A percentile compares a stretch with the other conserved stretches of the same genome.
Conservation (phyloP, 495 filamentous ascomycete genomes). For the Neurospora hispaniola region DNA sequence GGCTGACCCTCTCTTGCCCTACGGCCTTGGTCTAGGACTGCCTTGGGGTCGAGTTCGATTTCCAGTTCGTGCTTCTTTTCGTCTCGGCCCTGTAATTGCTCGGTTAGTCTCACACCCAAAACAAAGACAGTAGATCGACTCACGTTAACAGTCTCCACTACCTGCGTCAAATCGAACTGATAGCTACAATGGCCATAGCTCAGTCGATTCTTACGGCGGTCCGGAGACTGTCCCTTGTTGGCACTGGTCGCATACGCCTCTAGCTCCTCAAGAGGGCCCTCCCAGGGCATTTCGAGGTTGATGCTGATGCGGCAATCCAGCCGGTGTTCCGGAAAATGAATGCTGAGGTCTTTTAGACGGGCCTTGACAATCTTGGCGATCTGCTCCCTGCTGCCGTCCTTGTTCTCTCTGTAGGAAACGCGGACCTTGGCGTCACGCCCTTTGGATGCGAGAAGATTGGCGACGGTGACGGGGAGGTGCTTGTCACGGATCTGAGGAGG, state of each 20-base stretch:
- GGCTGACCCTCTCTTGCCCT: constrained; percentile 45
- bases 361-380: constrained; percentile 82
- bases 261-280: constrained; percentile 52
- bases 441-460: constrained; percentile 38
- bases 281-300: constrained; percentile 80
- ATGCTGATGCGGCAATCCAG: constrained; percentile 85
- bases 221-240: constrained; percentile 37
- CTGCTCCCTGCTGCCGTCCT: constrained; percentile 29
- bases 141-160: constrained; percentile 47
- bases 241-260: constrained; percentile 22
- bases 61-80: constrained; percentile 83
- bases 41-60: constrained; percentile 61
- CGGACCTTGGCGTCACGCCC: constrained; percentile 58
- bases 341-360: constrained; percentile 70
- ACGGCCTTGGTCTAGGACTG: constrained; percentile 58
- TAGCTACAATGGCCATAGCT: constrained; percentile 78
- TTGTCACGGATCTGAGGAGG: constrained; percentile 38
- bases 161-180: constrained; percentile 84
- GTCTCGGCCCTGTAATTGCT: constrained; percentile 22
- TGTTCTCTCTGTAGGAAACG: constrained; percentile 58
- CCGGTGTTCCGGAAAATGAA: constrained; percentile 57
- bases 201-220: constrained; percentile 77
- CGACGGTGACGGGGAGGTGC: constrained; percentile 33
- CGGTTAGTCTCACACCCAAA: neutral
- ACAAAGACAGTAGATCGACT: constrained; percentile 17